Conservation (phyloP, 2,329 filamentous ascomycete species). For the Byssoonygena ceratinophila region DNA sequence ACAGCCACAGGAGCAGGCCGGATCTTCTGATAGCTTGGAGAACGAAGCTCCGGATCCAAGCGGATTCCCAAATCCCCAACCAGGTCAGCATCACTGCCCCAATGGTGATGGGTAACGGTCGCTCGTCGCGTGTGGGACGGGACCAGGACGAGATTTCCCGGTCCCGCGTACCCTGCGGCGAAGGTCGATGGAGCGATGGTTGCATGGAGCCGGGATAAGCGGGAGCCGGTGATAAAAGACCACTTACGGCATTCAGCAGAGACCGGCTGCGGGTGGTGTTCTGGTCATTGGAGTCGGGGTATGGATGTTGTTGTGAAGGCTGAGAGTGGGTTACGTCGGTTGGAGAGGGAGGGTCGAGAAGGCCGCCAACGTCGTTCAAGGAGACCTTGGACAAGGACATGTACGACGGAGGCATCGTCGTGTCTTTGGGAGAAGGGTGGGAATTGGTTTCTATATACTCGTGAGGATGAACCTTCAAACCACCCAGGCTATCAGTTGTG, state of each 20-base stretch:
- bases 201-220: slow-evolving; percentile 13
- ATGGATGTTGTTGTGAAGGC: slow-evolving; percentile 8
- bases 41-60: slow-evolving; percentile 43
- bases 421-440: slow-evolving; percentile 14
- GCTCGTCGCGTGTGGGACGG: slow-evolving; percentile 31
- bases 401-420: slow-evolving; percentile 28
- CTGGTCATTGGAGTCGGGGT: slow-evolving; percentile 6
- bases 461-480: slow-evolving; percentile 27
- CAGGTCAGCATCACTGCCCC: slow-evolving; percentile 86
- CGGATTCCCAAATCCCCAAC: slow-evolving; percentile 69
- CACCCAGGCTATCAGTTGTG: slow-evolving; percentile 25
- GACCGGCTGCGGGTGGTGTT: slow-evolving; percentile 21
- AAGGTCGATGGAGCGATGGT: slow-evolving; percentile 9
- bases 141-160: too few species aligned
- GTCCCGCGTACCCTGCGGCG: neutral
- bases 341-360: slow-evolving; percentile 49
- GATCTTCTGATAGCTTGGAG: slow-evolving; percentile 24
- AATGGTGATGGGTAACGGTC: slow-evolving; percentile 58
- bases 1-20: slow-evolving; percentile 33
- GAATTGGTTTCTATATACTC: slow-evolving; percentile 28
- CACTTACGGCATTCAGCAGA: slow-evolving; percentile 30
- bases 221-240: slow-evolving; percentile 18
- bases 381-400: slow-evolving; percentile 52
- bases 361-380: slow-evolving; percentile 75
- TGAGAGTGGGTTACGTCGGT: slow-evolving; percentile 5